These are phyloP conservation scores for Picea glauca DNA, from an alignment of 75 land plant species.

Conservation along the genomic window DNA sequence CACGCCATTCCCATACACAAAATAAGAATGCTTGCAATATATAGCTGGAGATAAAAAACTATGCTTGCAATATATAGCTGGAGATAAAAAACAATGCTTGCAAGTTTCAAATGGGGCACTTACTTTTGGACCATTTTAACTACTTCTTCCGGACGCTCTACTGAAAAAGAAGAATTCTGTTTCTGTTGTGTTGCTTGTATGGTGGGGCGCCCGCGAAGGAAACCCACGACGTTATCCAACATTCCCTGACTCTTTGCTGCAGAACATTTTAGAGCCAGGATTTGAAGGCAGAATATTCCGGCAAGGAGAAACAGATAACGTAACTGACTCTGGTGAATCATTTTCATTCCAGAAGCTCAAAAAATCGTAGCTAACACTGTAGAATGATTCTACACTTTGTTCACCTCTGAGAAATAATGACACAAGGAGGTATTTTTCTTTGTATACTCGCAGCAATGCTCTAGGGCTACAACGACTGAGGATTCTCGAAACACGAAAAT, in stretches of 20 bases:
- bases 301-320: not conserved
- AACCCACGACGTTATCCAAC: not conserved
- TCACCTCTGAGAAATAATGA: not conserved
- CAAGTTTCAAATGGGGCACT: not conserved
- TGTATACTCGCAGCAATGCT: too few species aligned
- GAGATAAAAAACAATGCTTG: too few species aligned
- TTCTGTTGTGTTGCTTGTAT: not conserved
- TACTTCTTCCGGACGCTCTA: not conserved
- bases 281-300: not conserved
- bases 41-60: too few species aligned
- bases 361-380: not conserved
- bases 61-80: not conserved
- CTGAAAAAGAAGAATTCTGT: not conserved
- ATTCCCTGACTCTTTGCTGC: not conserved
- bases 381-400: not conserved
- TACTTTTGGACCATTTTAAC: slow-evolving; percentile 9
- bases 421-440: too few species aligned
- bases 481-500: too few species aligned
- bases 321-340: not conserved
- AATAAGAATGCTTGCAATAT: too few species aligned
- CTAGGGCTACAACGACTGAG: too few species aligned
- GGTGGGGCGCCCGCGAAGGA: not conserved
- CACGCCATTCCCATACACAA: not conserved
- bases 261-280: not conserved
- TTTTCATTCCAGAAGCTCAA: not conserved